Evolutionary conservation across 805 yeast species (phyloP), one percentile per base, ranked within the genome.

Genomic region (Suhomyces prunicola): DNA sequence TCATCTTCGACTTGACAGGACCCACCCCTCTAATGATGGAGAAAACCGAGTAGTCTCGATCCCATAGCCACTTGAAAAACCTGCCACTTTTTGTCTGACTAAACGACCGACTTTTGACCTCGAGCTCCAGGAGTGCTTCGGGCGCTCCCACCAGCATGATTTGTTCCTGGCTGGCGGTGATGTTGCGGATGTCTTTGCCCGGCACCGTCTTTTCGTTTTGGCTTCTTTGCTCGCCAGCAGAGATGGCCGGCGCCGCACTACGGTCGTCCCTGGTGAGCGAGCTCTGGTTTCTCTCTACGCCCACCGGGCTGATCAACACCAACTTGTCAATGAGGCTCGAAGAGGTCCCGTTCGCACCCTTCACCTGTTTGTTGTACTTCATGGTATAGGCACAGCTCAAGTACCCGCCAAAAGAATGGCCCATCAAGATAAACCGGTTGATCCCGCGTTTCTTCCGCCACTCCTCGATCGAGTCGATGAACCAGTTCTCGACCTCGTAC

Each of bases 21-120:
- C 88, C 88, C 5, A 66, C 44, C 13, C 68, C 62, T 51, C 88
- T 68, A 8, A 84, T 59, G 2, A 84, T 49, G 2, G 79, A 61
- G 57, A 85, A 81, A 0, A 88, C 88, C 0, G 88, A 83, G 19
- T 69, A 62, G 59, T 85, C 75, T 15, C 65, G 65, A 15, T 73
- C 72, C 90, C 90, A 85, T 48, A 84, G 51, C 51, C 65, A 70
- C 2, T 67, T 66, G 35, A 82, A 49, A 6, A 73, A 46, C 42
- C 60, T 54, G 35, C 64, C 61, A 3, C 61, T 48, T 39, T 56
- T 60, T 10, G 42, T 44, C 24, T 56, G 61, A 31, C 55, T 48
- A 7, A 50, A 50, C 6, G 42, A 51, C 7, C 47, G 57, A 7
- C 44, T 49, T 24, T 56, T 56, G 13, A 42, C 51, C 17, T 53